A percentile compares a stretch with the other conserved stretches of the same genome.
Conservation (phyloP, 2,329 filamentous ascomycete genomes). For the Colletotrichum destructivum region DNA sequence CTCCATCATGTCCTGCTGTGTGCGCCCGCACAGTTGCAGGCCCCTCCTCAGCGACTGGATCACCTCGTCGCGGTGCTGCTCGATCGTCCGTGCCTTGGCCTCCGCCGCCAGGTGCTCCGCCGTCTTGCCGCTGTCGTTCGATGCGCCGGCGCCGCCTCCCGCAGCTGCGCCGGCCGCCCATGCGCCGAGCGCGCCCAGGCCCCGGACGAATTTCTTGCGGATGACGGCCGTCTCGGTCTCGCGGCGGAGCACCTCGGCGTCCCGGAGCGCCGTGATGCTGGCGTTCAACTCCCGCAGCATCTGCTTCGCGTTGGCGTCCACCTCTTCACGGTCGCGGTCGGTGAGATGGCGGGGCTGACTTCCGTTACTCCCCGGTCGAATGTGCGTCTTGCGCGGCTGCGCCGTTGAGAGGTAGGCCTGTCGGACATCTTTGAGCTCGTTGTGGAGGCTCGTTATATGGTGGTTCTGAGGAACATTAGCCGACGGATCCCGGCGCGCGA, state of each 20-base stretch:
- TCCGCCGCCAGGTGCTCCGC: conserved; percentile 82
- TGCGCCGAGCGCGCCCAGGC: conserved; percentile 74
- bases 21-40: conserved; percentile 81
- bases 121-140: conserved; percentile 63
- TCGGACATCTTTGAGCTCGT: conserved; percentile 86
- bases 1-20: conserved; percentile 95
- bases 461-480: conserved; percentile 73
- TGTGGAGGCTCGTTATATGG: conserved; percentile 85
- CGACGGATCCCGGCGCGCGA: too few relatives aligned
- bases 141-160: conserved; percentile 50
- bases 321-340: conserved; percentile 85
- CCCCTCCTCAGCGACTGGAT: conserved; percentile 85
- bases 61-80: conserved; percentile 84
- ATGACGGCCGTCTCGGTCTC: conserved; percentile 81
- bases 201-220: conserved; percentile 77
- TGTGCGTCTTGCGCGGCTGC: conserved; percentile 71
- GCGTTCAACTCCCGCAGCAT: conserved; percentile 88
- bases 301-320: conserved; percentile 89
- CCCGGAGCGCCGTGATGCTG: conserved; percentile 83
- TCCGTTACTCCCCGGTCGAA: conserved; percentile 51
- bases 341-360: conserved; percentile 73
- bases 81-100: conserved; percentile 75
- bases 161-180: conserved; percentile 77
- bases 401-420: conserved; percentile 92
- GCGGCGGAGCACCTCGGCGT: conserved; percentile 86